Evolutionary conservation across 441 rosid genomes (phyloP).

Genomic region (Adansonia gregorii): DNA sequence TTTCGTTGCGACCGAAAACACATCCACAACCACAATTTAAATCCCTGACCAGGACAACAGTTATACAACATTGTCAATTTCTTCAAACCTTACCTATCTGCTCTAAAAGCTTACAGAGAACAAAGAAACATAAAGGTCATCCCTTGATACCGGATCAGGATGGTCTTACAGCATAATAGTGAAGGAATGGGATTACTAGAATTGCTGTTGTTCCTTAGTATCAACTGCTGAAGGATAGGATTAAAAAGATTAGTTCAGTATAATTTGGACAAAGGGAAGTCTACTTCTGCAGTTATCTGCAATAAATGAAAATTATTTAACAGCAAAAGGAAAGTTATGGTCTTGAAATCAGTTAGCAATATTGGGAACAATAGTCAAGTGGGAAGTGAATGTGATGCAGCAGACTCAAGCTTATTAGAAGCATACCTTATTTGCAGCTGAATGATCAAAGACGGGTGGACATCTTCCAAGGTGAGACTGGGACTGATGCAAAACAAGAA

Average conservation of each 20-base stretch:
- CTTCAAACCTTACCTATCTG: not conserved
- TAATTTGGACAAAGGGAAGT: not conserved
- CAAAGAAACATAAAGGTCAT: too few relatives aligned
- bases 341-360: conserved; percentile 10
- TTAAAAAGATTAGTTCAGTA: not conserved
- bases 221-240: not conserved
- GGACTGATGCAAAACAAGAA: conserved; percentile 76
- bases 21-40: too few relatives aligned
- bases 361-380: not conserved
- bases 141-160: not conserved
- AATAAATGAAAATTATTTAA: not conserved
- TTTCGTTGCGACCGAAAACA: too few relatives aligned
- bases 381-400: not conserved
- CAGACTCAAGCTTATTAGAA: conserved; percentile 19
- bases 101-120: too few relatives aligned
- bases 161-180: not conserved
- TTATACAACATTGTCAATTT: not conserved
- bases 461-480: conserved; percentile 81
- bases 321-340: not conserved
- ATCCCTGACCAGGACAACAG: not conserved
- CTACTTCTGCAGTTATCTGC: not conserved
- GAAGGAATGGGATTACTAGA: not conserved
- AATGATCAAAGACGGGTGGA: conserved; percentile 58
- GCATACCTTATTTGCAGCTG: conserved; percentile 58
- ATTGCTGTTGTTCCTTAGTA: not conserved